Evolutionary conservation across 139 green algal genomes (phyloP).

Genomic region (Chlorella ohadii): DNA sequence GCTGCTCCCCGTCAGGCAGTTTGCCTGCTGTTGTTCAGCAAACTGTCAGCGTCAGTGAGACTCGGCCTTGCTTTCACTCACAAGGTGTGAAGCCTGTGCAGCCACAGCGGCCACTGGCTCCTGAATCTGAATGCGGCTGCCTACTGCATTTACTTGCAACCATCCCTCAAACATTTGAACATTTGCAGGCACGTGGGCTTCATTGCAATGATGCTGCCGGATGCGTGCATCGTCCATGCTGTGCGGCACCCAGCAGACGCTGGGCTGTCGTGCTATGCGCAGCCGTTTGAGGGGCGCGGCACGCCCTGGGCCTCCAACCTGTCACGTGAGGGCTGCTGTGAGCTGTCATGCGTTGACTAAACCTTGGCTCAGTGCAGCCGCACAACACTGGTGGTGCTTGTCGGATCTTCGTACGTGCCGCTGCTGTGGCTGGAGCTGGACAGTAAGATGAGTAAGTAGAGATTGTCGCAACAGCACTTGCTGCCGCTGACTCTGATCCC

Average conservation of each 20-base stretch:
- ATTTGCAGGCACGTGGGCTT: constrained; percentile 52
- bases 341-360: not conserved
- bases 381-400: no score
- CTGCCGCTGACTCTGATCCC: no score
- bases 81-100: no score
- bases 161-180: not conserved
- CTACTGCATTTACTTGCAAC: not conserved
- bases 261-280: constrained; percentile 73
- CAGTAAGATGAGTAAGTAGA: no score
- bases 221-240: constrained; percentile 72
- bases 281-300: constrained; percentile 75
- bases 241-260: constrained; percentile 75
- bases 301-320: constrained; percentile 71
- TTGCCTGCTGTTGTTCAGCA: no score
- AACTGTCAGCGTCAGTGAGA: no score
- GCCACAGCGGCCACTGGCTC: no score
- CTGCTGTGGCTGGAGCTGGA: not conserved
- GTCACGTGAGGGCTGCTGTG: not conserved
- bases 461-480: no score
- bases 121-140: no score
- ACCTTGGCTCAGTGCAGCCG: no score
- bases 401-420: not conserved
- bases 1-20: no score
- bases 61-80: no score
- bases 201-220: constrained; percentile 76